Percentiles rank a stretch among this genome's conserved stretches.
These are phyloP conservation scores for Boletellus sp. DNA, from an alignment of 1,284 basidiomycete species.

Conservation along the genomic window DNA sequence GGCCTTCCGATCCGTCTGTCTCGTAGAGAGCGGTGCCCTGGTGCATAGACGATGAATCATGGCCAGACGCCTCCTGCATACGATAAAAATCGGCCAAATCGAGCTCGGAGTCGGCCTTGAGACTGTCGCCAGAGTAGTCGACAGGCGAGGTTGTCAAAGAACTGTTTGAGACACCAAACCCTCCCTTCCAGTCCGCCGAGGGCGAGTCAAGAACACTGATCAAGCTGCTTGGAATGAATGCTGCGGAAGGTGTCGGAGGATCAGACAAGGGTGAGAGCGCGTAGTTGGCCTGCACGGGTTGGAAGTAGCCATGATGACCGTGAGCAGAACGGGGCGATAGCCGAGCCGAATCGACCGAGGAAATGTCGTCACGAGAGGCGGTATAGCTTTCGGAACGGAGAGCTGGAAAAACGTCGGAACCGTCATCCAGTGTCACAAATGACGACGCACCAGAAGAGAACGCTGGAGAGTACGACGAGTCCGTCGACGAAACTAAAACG, in stretches of 20 bases:
- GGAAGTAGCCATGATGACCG: constrained; percentile 15
- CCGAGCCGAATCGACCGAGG: constrained; percentile 23
- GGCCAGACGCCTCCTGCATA: constrained; percentile 31
- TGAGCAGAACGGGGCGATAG: constrained; percentile 17
- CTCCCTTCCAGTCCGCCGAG: constrained; percentile 28
- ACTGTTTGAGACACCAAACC: constrained; percentile 21
- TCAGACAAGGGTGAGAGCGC: constrained; percentile 56
- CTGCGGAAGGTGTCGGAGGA: constrained; percentile 41
- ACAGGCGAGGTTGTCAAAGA: constrained; percentile 36
- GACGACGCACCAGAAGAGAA: constrained; percentile 40
- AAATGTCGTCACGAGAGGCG: constrained; percentile 41
- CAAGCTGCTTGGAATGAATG: constrained; percentile 56
- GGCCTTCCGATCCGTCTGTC: constrained; percentile 9
- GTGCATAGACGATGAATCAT: constrained; percentile 34
- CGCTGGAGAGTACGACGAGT: constrained; percentile 29
- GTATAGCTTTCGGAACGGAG: constrained; percentile 39
- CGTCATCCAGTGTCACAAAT: constrained; percentile 26
- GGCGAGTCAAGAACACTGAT: constrained; percentile 53
- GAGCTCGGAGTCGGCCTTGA: constrained; percentile 29
- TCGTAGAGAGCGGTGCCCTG: constrained; percentile 42
- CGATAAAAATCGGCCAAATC: constrained; percentile 44
- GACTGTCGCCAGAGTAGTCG: constrained; percentile 25
- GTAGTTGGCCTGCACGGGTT: constrained; percentile 30
- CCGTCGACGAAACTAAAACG: constrained; percentile 13
- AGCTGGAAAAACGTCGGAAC: constrained; percentile 22